Percentiles rank a stretch among this genome's conserved stretches.
phyloP scores from a whole-genome alignment of 768 basidiomycete species.

The Mycena maculata region DNA sequence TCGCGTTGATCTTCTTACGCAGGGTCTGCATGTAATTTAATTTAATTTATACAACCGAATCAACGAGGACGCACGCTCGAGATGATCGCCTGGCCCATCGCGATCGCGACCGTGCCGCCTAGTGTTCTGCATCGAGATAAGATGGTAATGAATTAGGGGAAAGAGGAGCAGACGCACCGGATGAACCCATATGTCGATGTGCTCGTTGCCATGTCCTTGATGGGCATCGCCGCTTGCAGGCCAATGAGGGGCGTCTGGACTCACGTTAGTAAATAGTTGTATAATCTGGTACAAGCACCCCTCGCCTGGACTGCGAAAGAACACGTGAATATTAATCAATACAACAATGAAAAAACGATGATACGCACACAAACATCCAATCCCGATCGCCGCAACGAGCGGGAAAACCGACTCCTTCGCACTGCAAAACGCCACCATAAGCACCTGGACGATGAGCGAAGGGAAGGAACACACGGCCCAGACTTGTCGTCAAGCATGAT shows the following conservation, averaged over 20 bases:
- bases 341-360: slow-evolving; percentile 57
- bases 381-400: slow-evolving; percentile 72
- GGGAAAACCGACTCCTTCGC: slow-evolving; percentile 73
- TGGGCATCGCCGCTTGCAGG: slow-evolving; percentile 88
- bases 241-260: slow-evolving; percentile 73
- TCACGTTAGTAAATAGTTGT: slow-evolving; percentile 8
- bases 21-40: slow-evolving; percentile 47
- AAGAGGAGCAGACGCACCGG: slow-evolving; percentile 52
- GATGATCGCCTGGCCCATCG: slow-evolving; percentile 79
- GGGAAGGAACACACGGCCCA: slow-evolving; percentile 52
- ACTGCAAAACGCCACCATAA: slow-evolving; percentile 46
- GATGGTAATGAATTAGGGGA: background rate
- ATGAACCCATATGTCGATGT: slow-evolving; percentile 79
- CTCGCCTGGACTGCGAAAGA: slow-evolving; percentile 22
- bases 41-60: background rate
- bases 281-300: background rate
- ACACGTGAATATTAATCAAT: slow-evolving; percentile 28
- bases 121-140: slow-evolving; percentile 57
- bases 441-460: background rate
- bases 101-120: slow-evolving; percentile 82
- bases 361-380: slow-evolving; percentile 61
- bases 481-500: slow-evolving; percentile 71
- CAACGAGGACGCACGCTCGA: slow-evolving; percentile 56
- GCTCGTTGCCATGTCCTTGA: slow-evolving; percentile 88
- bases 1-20: slow-evolving; percentile 49